Percentiles rank a stretch among this genome's conserved stretches.
These are phyloP conservation scores for Phytophthora quininea DNA, from an alignment of 352 stramenopile genomes.

Conservation along the genomic window DNA sequence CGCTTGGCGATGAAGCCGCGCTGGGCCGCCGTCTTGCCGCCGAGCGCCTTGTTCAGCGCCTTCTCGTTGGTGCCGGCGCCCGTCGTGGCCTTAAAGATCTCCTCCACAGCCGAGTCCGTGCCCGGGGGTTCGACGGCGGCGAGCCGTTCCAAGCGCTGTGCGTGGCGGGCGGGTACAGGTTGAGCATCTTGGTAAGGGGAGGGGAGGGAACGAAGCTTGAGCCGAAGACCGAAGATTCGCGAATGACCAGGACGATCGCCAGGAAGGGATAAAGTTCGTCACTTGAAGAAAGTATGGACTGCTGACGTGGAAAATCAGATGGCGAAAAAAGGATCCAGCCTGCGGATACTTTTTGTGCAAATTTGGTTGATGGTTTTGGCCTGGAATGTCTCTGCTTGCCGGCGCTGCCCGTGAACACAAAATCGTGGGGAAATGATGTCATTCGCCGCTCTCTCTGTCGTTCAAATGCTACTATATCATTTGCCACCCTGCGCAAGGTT, in stretches of 20 bases:
- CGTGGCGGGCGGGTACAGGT: constrained; percentile 78
- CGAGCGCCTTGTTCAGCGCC: constrained; percentile 61
- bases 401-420: no score
- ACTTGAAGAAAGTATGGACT: not conserved
- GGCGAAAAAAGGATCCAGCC: constrained; percentile 1
- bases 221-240: constrained; percentile 23
- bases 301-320: not conserved
- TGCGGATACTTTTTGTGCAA: not conserved
- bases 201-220: constrained; percentile 15
- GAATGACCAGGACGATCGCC: constrained; percentile 8
- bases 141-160: constrained; percentile 70
- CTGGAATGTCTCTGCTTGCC: no score
- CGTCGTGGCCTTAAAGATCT: constrained; percentile 72
- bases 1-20: constrained; percentile 69
- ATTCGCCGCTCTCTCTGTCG: no score
- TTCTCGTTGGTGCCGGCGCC: constrained; percentile 74
- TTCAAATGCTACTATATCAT: no score
- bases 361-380: not conserved
- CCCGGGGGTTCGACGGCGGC: constrained; percentile 45
- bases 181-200: constrained; percentile 52
- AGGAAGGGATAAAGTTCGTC: not conserved
- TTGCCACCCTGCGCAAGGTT: no score
- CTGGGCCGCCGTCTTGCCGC: constrained; percentile 62
- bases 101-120: constrained; percentile 62
- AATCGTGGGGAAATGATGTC: no score